These are phyloP conservation scores for Psophocarpus tetragonolobus DNA, from an alignment of 306 rosid species.

Conservation along the genomic window DNA sequence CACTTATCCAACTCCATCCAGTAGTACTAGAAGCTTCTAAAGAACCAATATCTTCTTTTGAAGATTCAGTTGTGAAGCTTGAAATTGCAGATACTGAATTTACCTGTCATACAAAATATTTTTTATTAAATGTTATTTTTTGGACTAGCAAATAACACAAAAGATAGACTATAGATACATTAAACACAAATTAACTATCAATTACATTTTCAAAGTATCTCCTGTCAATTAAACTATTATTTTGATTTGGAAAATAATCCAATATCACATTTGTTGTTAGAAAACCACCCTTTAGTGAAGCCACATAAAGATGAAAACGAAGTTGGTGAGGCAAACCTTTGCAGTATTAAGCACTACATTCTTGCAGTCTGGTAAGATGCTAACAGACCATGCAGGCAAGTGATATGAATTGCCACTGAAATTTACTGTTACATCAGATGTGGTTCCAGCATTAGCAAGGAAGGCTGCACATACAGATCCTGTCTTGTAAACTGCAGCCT, in stretches of 20 bases:
- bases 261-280: neutral
- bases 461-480: slow-evolving; percentile 83
- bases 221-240: neutral
- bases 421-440: slow-evolving; percentile 68
- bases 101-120: slow-evolving; percentile 54
- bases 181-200: slow-evolving; percentile 16
- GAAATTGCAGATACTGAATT: slow-evolving; percentile 69
- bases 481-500: slow-evolving; percentile 86
- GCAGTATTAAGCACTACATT: slow-evolving; percentile 91
- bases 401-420: slow-evolving; percentile 79
- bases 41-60: slow-evolving; percentile 48
- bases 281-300: neutral
- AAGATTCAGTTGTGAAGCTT: slow-evolving; percentile 63
- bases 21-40: slow-evolving; percentile 61
- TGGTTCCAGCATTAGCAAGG: slow-evolving; percentile 72
- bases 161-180: neutral
- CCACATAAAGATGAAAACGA: slow-evolving; percentile 18
- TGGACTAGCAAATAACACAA: slow-evolving; percentile 8
- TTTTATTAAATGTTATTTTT: slow-evolving; percentile 17
- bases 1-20: slow-evolving; percentile 86
- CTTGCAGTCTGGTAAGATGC: slow-evolving; percentile 99
- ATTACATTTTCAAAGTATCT: neutral
- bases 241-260: slow-evolving; percentile 5
- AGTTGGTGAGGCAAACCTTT: slow-evolving; percentile 63
- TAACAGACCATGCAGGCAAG: slow-evolving; percentile 99